Base-by-base conservation (phyloP, 2,329 filamentous ascomycete species). In the Pyricularia sp. region DNA sequence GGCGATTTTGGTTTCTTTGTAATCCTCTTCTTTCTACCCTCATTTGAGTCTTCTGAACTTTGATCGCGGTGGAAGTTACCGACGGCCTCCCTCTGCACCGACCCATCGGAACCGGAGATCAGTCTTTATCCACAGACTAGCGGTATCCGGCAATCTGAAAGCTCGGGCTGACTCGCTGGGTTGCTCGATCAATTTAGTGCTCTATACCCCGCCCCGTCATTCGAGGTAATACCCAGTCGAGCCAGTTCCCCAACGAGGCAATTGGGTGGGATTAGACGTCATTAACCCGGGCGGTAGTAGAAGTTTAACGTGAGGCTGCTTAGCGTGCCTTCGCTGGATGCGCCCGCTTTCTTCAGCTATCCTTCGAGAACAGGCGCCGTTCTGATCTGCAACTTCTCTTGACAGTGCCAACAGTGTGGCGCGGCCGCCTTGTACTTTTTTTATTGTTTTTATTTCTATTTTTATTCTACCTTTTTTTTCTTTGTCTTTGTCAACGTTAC, bases 381-480 rank as follows among this genome's bases (percentile, higher is more conserved):
- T n/a, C 42, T 10, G 1, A 50, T n/a, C 5, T 50, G 42, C 42
- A 20, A 17, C 42, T n/a, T 50, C 42, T 50, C n/a, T 50, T 17
- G 5, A 50, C 42, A 50, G 42, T 20, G 17, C n/a, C 42, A 20
- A 50, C 42, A 50, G 42, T 20, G 17, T 50, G 17, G 42, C 42
- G 20, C 20, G 42, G 14, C 17, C 20, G 17, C 17, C 6, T 3
- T 77, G 74, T 71, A 72, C 73, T 75, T 73, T 73, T 75, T 73
- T 69, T 74, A 72, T 73, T 73, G 72, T 73, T 74, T 73, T 70
- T 73, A 75, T 74, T 74, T 75, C 74, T 74, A 69, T 73, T 67
- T 69, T 73, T 12, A 63, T 14, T 20, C 71, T 73, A 76, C 75
- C 74, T 75, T 78, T 75, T 74, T 76, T 72, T 73, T 75, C 74